These are phyloP conservation scores for Suillus subalutaceus DNA, from an alignment of 768 basidiomycete genomes.

Conservation along the genomic window DNA sequence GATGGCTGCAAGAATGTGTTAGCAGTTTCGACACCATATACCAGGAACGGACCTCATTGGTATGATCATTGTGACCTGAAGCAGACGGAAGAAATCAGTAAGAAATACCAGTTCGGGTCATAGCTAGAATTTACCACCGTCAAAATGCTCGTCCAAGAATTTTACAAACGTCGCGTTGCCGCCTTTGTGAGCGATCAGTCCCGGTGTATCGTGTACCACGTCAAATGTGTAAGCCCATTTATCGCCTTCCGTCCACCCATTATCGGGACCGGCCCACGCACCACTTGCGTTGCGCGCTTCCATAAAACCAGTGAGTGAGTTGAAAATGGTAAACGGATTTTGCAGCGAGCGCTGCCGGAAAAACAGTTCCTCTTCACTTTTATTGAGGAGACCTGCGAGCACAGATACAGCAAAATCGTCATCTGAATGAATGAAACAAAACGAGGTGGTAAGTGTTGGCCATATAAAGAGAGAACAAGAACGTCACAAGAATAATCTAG, in stretches of 20 bases:
- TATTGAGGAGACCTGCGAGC: slow-evolving; percentile 57
- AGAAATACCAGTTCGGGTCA: background rate
- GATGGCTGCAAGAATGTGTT: slow-evolving; percentile 56
- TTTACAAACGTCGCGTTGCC: slow-evolving; percentile 66
- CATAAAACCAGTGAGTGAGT: slow-evolving; percentile 73
- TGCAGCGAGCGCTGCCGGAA: slow-evolving; percentile 58
- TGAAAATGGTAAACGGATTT: slow-evolving; percentile 68
- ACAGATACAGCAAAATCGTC: slow-evolving; percentile 77
- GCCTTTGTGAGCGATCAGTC: slow-evolving; percentile 63
- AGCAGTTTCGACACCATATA: slow-evolving; percentile 1
- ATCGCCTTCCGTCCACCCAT: slow-evolving; percentile 85
- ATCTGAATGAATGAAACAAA: slow-evolving; percentile 42
- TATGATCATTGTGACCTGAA: slow-evolving; percentile 77
- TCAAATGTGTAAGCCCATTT: slow-evolving; percentile 80
- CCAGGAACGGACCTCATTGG: slow-evolving; percentile 62
- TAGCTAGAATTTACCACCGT: slow-evolving; percentile 39
- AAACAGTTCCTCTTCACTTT: slow-evolving; percentile 50
- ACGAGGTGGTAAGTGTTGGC: background rate
- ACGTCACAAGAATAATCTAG: slow-evolving; percentile 75
- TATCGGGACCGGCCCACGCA: slow-evolving; percentile 69
- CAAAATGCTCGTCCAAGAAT: slow-evolving; percentile 63
- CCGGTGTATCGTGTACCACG: slow-evolving; percentile 71
- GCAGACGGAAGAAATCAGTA: background rate
- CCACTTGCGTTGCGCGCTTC: slow-evolving; percentile 74
- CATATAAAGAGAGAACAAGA: background rate